Evolutionary conservation across 768 basidiomycete species (phyloP), one percentile per base, ranked within the genome.

Genomic region (Boletus eberwhitei): DNA sequence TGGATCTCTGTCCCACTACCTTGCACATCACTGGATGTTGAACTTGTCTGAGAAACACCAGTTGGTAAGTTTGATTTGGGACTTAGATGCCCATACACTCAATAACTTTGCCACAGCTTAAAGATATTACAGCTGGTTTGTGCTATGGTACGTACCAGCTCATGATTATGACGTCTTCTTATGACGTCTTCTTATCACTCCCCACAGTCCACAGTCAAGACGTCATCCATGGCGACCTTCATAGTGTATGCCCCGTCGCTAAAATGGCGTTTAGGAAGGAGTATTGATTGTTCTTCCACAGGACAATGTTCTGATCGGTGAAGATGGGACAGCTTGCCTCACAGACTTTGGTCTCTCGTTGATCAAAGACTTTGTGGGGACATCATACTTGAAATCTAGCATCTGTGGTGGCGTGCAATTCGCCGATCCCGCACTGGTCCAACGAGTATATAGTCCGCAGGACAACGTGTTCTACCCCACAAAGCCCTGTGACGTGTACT

Each of bases 281-380:
- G 17, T 9, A 35, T 34, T 53, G 35, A 51, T 11, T 21, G 16
- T 38, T 40, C 39, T 14, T 41, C 16, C 11, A 21, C 29, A 68
- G 69, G 67, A 48, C 16, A 81, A 82, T 54, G 74, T 82, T 46
- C 67, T 82, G 24, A 70, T 82, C 13, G 71, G 73, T 8, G 69
- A 66, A 6, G 34, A 67, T 4, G 70, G 70, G 17, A 64, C 70
- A 13, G 79, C 79, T 13, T 76, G 75, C 45, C 66, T 81, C 7
- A 73, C 78, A 2, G 80, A 81, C 59, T 81, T 81, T 55, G 79
- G 80, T 6, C 68, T 79, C 17, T 68, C 66, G 2, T 24, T 68
- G 17, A 45, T 55, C 50, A 50, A 17, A 4, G 71, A 72, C 24
- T 67, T 71, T 24, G 22, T 56, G 41, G 69, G 60, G 13, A 67